Percentiles rank a stretch among this genome's conserved stretches.
phyloP scores from a whole-genome alignment of 1,284 basidiomycete genomes.

The Apiotrichum sp. region DNA sequence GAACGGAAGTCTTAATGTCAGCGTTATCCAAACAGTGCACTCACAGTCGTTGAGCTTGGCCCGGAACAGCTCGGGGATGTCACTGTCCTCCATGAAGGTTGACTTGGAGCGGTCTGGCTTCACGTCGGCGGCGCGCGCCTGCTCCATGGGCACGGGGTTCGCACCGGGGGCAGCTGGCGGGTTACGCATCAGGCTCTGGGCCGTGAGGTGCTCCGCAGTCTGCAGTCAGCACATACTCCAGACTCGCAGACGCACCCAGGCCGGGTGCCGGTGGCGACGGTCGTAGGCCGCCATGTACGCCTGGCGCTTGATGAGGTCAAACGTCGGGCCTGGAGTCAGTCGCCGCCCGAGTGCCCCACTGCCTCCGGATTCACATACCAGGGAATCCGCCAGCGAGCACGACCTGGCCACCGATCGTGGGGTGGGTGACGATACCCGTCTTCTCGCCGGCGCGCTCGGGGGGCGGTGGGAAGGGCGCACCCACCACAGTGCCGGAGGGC shows the following conservation, averaged over 20 bases:
- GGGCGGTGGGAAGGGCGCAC: conserved; percentile 19
- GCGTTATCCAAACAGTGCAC: conserved; percentile 2
- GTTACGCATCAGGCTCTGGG: conserved; percentile 62
- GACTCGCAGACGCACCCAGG: conserved; percentile 63
- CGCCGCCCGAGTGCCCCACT: conserved; percentile 17
- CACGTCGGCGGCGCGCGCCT: conserved; percentile 39
- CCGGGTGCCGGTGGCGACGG: conserved; percentile 78
- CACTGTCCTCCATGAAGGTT: conserved; percentile 77
- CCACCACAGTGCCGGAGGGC: conserved; percentile 1
- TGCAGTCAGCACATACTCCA: conserved; percentile 36
- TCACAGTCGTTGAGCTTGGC: conserved; percentile 72
- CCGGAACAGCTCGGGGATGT: conserved; percentile 71
- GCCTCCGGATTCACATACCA: conserved; percentile 30
- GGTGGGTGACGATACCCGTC: conserved; percentile 16
- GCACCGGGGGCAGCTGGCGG: conserved; percentile 24
- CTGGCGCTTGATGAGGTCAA: conserved; percentile 69
- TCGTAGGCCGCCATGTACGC: conserved; percentile 90
- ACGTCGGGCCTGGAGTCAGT: conserved; percentile 61
- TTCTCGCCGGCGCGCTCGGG: conserved; percentile 20
- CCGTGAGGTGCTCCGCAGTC: conserved; percentile 89
- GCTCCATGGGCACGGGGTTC: conserved; percentile 30
- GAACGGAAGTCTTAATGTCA: conserved; percentile 63
- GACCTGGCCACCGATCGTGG: conserved; percentile 30
- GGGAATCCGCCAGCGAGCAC: conserved; percentile 39
- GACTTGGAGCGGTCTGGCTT: conserved; percentile 68